Percentiles rank a stretch among this genome's conserved stretches.
Conservation (phyloP, 805 yeast genomes). For the Sugiyamaella smithiae region DNA sequence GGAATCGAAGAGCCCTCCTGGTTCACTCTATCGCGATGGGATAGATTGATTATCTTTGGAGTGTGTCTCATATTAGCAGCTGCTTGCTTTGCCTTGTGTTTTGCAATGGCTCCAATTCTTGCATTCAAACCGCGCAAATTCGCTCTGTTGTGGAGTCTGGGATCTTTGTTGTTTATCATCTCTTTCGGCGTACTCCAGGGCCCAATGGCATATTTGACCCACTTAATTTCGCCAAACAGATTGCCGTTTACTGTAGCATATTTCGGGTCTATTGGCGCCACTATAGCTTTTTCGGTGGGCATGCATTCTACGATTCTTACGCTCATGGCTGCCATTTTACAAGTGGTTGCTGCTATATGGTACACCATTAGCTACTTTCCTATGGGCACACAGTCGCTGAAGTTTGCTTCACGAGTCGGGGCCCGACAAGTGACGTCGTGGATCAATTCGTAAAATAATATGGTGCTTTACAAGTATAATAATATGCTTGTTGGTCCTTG, state of each 20-base stretch:
- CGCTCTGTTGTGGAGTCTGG: slow-evolving; percentile 83
- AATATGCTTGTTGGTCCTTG: too few species aligned
- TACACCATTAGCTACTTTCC: slow-evolving; percentile 94
- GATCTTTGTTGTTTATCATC: slow-evolving; percentile 78
- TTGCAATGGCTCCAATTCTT: slow-evolving; percentile 82
- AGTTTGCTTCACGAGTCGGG: slow-evolving; percentile 56
- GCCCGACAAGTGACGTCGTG: slow-evolving; percentile 49
- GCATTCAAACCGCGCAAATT: slow-evolving; percentile 89
- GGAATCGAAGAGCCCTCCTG: slow-evolving; percentile 39
- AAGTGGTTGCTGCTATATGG: slow-evolving; percentile 82
- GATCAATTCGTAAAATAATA: slow-evolving; percentile 38
- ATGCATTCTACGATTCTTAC: slow-evolving; percentile 73
- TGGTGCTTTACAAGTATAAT: too few species aligned
- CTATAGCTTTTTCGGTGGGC: slow-evolving; percentile 73
- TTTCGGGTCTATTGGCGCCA: slow-evolving; percentile 72
- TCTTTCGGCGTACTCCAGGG: slow-evolving; percentile 94
- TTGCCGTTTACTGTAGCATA: slow-evolving; percentile 77
- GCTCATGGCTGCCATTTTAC: slow-evolving; percentile 67
- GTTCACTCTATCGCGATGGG: slow-evolving; percentile 61
- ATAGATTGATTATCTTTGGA: slow-evolving; percentile 72
- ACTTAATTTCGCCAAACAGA: slow-evolving; percentile 70
- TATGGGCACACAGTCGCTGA: slow-evolving; percentile 78
- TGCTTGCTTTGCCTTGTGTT: slow-evolving; percentile 79
- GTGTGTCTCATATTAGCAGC: slow-evolving; percentile 72
- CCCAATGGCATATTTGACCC: slow-evolving; percentile 73